Percentiles rank a stretch among this genome's conserved stretches.
Evolutionary conservation across 345 rosid species (phyloP).

Genomic region (Kernera saxatilis): DNA sequence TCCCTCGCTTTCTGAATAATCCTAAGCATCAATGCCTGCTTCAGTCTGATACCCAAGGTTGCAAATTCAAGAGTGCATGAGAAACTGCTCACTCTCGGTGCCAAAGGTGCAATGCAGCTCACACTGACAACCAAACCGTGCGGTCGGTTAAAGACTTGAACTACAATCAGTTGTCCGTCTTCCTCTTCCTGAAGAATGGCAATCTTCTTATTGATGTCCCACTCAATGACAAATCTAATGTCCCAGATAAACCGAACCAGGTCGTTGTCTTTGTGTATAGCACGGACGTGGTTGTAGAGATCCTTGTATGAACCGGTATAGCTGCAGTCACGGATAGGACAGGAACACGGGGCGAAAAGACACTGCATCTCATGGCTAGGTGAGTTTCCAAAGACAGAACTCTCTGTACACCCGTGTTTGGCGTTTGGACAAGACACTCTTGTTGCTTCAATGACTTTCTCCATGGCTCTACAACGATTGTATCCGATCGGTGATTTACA

Average conservation of each 20-base stretch:
- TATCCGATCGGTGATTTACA: constrained; percentile 35
- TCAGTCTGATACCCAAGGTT: not conserved
- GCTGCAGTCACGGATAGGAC: not conserved
- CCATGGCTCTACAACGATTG: not conserved
- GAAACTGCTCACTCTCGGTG: not conserved
- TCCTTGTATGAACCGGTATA: not conserved
- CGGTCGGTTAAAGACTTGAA: not conserved
- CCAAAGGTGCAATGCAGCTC: not conserved
- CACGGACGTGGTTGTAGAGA: not conserved
- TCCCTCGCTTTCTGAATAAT: not conserved
- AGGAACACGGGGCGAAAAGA: not conserved
- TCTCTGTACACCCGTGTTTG: not conserved
- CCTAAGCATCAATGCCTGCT: not conserved
- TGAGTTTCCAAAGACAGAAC: not conserved
- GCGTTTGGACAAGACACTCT: not conserved
- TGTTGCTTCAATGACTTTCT: not conserved
- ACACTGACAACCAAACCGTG: not conserved
- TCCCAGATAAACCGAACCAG: not conserved
- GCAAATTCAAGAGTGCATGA: not conserved
- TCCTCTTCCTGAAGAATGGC: not conserved
- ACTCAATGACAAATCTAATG: not conserved
- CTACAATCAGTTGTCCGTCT: not conserved
- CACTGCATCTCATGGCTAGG: not conserved
- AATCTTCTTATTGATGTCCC: not conserved
- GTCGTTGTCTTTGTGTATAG: not conserved